phyloP scores from a whole-genome alignment of 352 stramenopile genomes.

The Phytopythium oedochilum region DNA sequence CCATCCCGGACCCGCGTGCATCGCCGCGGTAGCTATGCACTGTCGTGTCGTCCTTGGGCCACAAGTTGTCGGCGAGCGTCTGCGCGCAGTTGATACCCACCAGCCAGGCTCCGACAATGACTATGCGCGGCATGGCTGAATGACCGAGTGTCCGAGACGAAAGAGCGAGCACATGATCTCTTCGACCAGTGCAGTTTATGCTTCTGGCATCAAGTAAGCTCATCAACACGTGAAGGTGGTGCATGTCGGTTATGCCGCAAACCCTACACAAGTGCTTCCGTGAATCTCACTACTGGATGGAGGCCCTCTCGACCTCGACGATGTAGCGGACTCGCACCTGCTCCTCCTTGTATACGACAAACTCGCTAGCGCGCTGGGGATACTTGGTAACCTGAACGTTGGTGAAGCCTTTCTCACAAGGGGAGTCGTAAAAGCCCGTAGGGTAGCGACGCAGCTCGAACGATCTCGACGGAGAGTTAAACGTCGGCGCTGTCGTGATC shows the following conservation, averaged over 20 bases:
- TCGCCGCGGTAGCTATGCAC: no score
- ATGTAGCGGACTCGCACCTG: constrained; percentile 74
- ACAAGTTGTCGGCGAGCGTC: constrained; percentile 26
- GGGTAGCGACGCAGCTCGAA: constrained; percentile 32
- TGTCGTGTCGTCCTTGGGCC: constrained; percentile 21
- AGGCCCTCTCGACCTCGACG: constrained; percentile 51
- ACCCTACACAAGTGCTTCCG: no score
- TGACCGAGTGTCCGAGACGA: no score
- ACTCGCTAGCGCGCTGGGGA: constrained; percentile 46
- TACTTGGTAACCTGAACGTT: not conserved
- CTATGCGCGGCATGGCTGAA: constrained; percentile 28
- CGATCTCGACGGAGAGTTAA: not conserved
- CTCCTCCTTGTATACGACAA: constrained; percentile 73
- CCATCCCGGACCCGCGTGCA: constrained; percentile 72
- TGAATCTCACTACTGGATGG: no score
- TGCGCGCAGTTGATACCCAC: constrained; percentile 38
- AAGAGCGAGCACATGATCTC: no score
- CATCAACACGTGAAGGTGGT: no score
- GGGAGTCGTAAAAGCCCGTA: constrained; percentile 9
- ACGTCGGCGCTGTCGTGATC: constrained; percentile 11
- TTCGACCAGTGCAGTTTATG: no score
- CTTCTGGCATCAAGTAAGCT: no score
- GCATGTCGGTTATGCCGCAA: no score
- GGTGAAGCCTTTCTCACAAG: not conserved
- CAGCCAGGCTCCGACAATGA: constrained; percentile 43